Conservation (phyloP, 2,329 filamentous ascomycete genomes). For the Fusarium tupiense region DNA sequence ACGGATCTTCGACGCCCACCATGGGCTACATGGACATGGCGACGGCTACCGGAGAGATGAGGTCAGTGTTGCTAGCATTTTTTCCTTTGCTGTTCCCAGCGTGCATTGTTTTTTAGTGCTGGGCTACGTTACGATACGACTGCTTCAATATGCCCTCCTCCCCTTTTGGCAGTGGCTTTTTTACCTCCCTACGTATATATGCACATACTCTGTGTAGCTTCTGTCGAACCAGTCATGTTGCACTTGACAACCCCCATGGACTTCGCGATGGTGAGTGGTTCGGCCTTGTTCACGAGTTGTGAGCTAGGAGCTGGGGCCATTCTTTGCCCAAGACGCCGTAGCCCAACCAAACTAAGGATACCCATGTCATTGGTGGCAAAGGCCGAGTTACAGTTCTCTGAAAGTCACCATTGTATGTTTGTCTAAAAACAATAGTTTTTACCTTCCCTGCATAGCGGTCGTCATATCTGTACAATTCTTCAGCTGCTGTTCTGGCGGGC, state of each 20-base stretch:
- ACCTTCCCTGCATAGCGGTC: constrained; percentile 1
- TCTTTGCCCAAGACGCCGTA: not conserved
- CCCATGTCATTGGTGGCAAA: constrained; percentile 27
- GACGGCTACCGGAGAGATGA: constrained; percentile 61
- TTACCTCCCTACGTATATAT: not conserved
- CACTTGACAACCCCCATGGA: not conserved
- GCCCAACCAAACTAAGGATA: constrained; percentile 9
- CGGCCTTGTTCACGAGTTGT: constrained; percentile 30
- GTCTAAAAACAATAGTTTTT: not conserved
- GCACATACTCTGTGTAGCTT: not conserved
- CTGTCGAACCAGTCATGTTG: not conserved
- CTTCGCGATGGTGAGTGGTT: constrained; percentile 14
- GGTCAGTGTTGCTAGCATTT: constrained; percentile 54
- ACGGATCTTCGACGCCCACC: constrained; percentile 63
- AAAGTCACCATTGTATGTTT: not conserved
- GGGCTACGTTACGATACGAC: not conserved
- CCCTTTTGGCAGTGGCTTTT: not conserved
- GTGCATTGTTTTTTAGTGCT: not conserved
- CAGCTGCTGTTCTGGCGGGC: constrained; percentile 9
- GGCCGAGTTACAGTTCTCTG: constrained; percentile 11
- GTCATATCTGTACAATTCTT: not conserved
- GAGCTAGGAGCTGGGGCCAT: constrained; percentile 20
- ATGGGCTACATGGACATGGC: constrained; percentile 65
- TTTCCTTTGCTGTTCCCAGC: constrained; percentile 24
- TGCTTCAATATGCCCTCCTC: not conserved